phyloP scores from a whole-genome alignment of 1,284 basidiomycete species.

The Fomitiporia mediterranea region DNA sequence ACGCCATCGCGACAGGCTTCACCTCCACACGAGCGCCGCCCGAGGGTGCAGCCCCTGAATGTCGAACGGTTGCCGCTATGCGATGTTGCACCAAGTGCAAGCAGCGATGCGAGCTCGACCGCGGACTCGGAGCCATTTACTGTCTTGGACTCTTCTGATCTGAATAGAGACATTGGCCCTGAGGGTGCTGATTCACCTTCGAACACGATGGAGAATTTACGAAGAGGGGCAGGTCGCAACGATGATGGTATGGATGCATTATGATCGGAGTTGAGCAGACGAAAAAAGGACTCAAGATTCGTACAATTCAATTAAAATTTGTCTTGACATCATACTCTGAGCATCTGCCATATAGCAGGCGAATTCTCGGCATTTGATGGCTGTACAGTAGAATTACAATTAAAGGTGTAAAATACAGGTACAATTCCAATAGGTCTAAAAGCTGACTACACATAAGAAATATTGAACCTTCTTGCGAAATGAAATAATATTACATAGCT shows the following conservation, averaged over 20 bases:
- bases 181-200: not conserved
- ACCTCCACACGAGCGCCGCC: slow-evolving; percentile 43
- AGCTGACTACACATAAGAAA: not conserved
- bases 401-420: not conserved
- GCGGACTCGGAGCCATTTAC: slow-evolving; percentile 15
- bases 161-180: slow-evolving; percentile 1
- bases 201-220: not conserved
- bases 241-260: not conserved
- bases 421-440: not conserved
- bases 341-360: too few relatives aligned
- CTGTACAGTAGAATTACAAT: not conserved
- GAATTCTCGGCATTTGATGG: not conserved
- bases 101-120: slow-evolving; percentile 8
- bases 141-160: not conserved
- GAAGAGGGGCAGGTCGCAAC: not conserved
- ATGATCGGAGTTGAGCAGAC: too few relatives aligned
- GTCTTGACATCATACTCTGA: too few relatives aligned
- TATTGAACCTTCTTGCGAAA: slow-evolving; percentile 6
- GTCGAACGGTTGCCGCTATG: not conserved
- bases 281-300: too few relatives aligned
- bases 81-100: not conserved
- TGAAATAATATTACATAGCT: not conserved
- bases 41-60: not conserved
- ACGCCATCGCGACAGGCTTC: slow-evolving; percentile 60
- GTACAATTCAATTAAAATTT: too few relatives aligned